These are phyloP conservation scores for Chlorella sorokiniana DNA, from an alignment of 139 green algal genomes.

Conservation along the genomic window DNA sequence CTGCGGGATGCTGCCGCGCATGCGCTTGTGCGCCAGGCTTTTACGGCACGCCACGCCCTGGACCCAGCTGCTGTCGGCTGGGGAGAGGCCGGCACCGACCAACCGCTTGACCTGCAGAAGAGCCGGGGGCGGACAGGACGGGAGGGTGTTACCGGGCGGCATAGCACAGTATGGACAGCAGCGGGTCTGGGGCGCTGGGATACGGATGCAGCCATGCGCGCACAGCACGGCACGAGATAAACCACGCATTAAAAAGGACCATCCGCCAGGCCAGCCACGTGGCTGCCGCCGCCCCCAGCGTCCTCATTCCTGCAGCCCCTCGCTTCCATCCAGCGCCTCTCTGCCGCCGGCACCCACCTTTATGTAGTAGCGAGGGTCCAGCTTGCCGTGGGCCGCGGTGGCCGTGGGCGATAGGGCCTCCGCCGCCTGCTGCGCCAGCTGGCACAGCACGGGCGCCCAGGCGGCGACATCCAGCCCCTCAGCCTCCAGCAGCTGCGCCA, in stretches of 20 bases:
- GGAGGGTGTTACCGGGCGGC: no score
- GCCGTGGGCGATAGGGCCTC: slow-evolving; percentile 49
- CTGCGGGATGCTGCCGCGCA: slow-evolving; percentile 71
- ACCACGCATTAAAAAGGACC: no score
- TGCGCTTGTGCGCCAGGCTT: slow-evolving; percentile 80
- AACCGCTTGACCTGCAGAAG: slow-evolving; percentile 68
- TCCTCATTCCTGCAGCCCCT: neutral
- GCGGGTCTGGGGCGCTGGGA: no score
- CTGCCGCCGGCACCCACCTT: slow-evolving; percentile 56
- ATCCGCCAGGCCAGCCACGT: no score
- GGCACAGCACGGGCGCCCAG: slow-evolving; percentile 59
- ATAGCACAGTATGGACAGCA: no score
- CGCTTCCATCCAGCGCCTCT: neutral
- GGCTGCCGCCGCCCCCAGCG: neutral
- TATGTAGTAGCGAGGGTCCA: slow-evolving; percentile 68
- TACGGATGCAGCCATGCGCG: no score
- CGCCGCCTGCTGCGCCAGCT: slow-evolving; percentile 58
- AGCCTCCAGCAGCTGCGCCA: slow-evolving; percentile 64
- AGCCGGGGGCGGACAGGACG: neutral
- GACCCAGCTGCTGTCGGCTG: slow-evolving; percentile 50
- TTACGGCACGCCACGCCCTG: slow-evolving; percentile 76
- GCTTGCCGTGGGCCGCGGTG: slow-evolving; percentile 43
- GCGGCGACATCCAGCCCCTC: slow-evolving; percentile 47
- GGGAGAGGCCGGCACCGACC: slow-evolving; percentile 49
- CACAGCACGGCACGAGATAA: no score